Conservation (phyloP, 163 green algal genomes). For the Prototheca wickerhamii region DNA sequence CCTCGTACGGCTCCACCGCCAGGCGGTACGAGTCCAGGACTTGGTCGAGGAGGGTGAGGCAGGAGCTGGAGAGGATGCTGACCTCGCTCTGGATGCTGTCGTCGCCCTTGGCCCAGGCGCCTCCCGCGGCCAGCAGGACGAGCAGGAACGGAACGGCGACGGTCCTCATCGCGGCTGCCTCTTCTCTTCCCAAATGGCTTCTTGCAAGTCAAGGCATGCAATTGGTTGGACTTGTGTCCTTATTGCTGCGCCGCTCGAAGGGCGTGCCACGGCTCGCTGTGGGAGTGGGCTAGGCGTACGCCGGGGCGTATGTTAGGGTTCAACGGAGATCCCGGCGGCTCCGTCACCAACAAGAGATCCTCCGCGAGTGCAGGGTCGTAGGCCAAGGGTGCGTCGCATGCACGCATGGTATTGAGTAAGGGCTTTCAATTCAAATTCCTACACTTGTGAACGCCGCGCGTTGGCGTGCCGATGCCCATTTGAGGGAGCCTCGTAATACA, state of each 20-base stretch:
- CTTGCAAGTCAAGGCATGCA: no score
- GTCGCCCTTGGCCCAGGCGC: neutral
- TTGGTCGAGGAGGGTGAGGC: slow-evolving; percentile 6
- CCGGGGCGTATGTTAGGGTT: no score
- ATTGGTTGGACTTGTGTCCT: no score
- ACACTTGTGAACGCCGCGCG: neutral
- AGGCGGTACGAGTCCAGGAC: slow-evolving; percentile 5
- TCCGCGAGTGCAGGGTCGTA: no score
- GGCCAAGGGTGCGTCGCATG: no score
- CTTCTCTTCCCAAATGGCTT: neutral
- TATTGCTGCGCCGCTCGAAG: neutral
- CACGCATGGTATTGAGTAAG: no score
- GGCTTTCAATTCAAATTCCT: neutral
- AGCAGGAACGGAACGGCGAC: neutral
- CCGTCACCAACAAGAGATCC: no score
- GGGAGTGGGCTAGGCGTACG: neutral
- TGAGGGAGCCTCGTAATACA: neutral
- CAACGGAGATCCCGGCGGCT: no score
- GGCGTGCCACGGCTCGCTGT: neutral
- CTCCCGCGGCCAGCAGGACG: neutral
- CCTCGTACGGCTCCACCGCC: neutral
- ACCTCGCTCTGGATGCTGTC: neutral
- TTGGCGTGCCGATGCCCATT: neutral
- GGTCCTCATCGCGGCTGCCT: neutral
- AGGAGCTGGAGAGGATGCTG: slow-evolving; percentile 1